Evolutionary conservation across 1,139 yeast genomes (phyloP), one percentile per base, ranked within the genome.

Genomic region (Candida sp.): DNA sequence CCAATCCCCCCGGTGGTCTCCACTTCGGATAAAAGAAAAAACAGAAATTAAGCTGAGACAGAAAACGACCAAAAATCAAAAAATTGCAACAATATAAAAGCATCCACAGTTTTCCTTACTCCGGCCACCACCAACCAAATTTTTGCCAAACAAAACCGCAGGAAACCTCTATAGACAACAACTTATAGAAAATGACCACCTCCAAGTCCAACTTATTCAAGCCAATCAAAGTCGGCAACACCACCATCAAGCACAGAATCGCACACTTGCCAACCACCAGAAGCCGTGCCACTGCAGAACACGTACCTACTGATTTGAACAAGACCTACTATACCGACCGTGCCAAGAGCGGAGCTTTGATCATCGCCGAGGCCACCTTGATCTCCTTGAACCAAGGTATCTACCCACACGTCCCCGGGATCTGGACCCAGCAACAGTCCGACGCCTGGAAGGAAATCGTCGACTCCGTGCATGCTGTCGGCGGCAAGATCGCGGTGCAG

Each of bases 221-320:
- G 55, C 80, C 84, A 42, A 66, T 81, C 50, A 73, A 75, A 55
- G 69, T 83, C 49, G 85, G 85, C 46, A 61, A 66, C 44, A 46
- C 59, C 17, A 51, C 66, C 58, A 53, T 72, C 58, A 50, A 59
- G 57, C 75, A 82, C 60, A 71, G 86, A 54, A 61, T 84, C 22
- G 83, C 71, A 2, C 66, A 73, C 61, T 78, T 87, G 6, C 89
- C 90, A 28, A 70, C 82, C 51, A 83, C 89, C 9, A 73, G 87
- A 68, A 65, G 63, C 57, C 75, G 87, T 63, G 78, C 82, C 31
- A 55, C 65, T 7, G 73, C 72, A 39, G 89, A 43, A 7, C 69
- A 68, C 52, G 69, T 73, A 32, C 84, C 87, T n/a, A 74, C 79
- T 1, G 80, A 82, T 48, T 64, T 79, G 34, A 70, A 73, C 55